Base-by-base conservation (phyloP, 768 basidiomycete genomes). In the Phanerodontia chrysosporium region DNA sequence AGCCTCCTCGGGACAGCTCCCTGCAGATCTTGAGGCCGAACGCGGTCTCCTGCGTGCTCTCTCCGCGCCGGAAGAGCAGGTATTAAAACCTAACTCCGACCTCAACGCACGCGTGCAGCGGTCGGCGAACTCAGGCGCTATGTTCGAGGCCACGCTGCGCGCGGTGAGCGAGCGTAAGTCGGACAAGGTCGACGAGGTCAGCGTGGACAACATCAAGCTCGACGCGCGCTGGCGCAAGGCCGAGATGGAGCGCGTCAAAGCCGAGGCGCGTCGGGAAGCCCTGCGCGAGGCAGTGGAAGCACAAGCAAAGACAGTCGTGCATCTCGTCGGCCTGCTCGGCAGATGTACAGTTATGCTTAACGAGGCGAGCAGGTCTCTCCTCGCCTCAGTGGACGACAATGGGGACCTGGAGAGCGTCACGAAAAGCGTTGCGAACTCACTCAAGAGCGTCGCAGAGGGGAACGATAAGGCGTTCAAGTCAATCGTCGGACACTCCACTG, bases 61-160 rank as follows among this genome's bases (percentile, higher is more conserved):
- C 58, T 86, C 84, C 18, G 74, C 69, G 6, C 83, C 89, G 1
- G 90, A 94, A 69, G 91, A 93, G 69, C 79, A 84, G 55, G 81
- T 77, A 22, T 67, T 87, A 51, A 83, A 79, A 66, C 69, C 83
- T 1, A 78, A 81, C 48, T 89, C 90, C 8, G 69, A 79, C 0
- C 71, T 91, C 45, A 82, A 79, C 59, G 70, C 74, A 54, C 80
- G 85, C 57, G 69, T 90, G 28, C 82, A 84, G 66, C 83, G 86
- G 5, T 87, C 90, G 2, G 79, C 79, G 58, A 94, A 92, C 68
- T 85, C 90, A 3, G 79, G 76, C 61, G 84, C 87, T 30, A 89
- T 94, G 80, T 92, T 94, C 67, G 90, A 92, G 49, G 92, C 90
- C 16, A 90, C 89, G 36, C 81, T 94, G 68, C 83, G 89, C n/a